Evolutionary conservation across 768 basidiomycete genomes (phyloP).

Genomic region (Boletus vermiculosoides): DNA sequence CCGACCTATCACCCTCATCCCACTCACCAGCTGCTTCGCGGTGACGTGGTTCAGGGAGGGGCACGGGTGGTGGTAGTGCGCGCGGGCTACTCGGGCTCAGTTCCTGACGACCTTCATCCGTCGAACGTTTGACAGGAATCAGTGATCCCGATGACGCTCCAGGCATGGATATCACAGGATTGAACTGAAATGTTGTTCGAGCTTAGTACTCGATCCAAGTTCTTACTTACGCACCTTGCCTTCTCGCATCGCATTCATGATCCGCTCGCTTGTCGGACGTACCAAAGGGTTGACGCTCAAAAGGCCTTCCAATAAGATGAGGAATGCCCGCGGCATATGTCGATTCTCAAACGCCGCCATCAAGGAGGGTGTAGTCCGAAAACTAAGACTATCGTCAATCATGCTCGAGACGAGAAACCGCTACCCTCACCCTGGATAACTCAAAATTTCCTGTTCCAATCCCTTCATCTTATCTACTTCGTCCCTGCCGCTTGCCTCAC

Average conservation of each 20-base stretch:
- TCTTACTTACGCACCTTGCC: constrained; percentile 58
- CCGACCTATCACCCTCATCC: neutral
- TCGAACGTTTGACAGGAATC: constrained; percentile 23
- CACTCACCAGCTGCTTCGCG: constrained; percentile 1
- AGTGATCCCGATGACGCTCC: constrained; percentile 19
- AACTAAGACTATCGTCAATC: constrained; percentile 36
- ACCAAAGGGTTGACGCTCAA: constrained; percentile 56
- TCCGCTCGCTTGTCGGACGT: constrained; percentile 74
- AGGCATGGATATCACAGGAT: constrained; percentile 16
- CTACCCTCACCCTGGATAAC: constrained; percentile 66
- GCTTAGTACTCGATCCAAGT: neutral
- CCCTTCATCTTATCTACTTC: constrained; percentile 64
- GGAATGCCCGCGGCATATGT: constrained; percentile 66
- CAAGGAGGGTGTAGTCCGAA: constrained; percentile 50
- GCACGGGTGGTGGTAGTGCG: constrained; percentile 21
- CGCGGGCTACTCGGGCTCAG: constrained; percentile 7
- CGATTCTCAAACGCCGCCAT: constrained; percentile 62
- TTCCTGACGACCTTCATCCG: constrained; percentile 12
- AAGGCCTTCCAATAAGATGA: constrained; percentile 72
- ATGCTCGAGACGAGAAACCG: neutral
- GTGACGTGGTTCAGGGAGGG: neutral
- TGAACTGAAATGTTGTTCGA: constrained; percentile 26
- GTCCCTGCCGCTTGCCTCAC: constrained; percentile 48
- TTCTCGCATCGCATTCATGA: constrained; percentile 64
- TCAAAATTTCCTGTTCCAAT: constrained; percentile 69